Conservation (phyloP, 2,329 filamentous ascomycete species). For the Knufia fluminis region DNA sequence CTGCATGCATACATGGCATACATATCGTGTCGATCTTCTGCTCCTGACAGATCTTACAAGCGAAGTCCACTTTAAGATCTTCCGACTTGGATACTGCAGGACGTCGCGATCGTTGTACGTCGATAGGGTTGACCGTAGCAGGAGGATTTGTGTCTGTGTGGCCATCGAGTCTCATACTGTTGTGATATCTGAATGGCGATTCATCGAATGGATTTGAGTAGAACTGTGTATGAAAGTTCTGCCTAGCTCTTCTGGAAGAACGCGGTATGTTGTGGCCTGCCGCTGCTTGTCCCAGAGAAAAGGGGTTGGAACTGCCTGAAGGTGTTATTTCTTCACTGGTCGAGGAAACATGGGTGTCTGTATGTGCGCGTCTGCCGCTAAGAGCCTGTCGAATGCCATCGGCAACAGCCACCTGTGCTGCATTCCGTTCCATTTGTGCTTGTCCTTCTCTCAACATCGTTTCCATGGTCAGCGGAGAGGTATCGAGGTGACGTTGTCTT, state of each 20-base stretch:
- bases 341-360: not conserved
- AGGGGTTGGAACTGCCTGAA: not conserved
- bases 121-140: conserved; percentile 15
- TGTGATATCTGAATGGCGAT: not conserved
- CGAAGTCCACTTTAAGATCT: conserved; percentile 19
- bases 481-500: no score
- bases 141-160: not conserved
- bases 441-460: not conserved
- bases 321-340: not conserved
- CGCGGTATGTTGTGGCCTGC: not conserved
- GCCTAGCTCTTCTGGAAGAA: not conserved
- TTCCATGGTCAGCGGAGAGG: not conserved
- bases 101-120: conserved; percentile 13
- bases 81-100: conserved; percentile 13
- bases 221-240: conserved; percentile 6
- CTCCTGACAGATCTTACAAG: conserved; percentile 20
- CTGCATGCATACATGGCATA: conserved; percentile 21
- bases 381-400: not conserved
- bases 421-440: not conserved
- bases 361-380: not conserved
- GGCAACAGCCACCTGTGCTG: not conserved
- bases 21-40: conserved; percentile 20
- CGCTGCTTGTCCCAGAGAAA: not conserved
- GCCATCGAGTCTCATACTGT: not conserved
- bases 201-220: not conserved